Evolutionary conservation across 2,329 filamentous ascomycete species (phyloP).

Genomic region (Cladosporium sp.): DNA sequence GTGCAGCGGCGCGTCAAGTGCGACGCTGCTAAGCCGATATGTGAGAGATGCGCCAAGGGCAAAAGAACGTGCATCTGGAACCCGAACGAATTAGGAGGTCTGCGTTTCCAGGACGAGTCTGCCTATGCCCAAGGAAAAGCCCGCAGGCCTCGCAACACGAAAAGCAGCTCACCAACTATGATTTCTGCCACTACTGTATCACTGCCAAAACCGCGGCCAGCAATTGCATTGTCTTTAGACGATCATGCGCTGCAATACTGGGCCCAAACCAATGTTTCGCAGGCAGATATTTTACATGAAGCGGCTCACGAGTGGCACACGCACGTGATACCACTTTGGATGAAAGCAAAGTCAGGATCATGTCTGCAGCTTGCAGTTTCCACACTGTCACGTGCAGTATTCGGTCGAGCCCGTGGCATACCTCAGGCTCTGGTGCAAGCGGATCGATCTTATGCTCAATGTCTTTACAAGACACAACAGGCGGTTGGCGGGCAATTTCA

Average conservation of each 20-base stretch:
- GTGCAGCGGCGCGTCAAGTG: slow-evolving; percentile 18
- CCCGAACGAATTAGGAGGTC: slow-evolving; percentile 14
- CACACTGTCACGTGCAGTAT: slow-evolving; percentile 22
- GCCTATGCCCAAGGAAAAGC: slow-evolving; percentile 21
- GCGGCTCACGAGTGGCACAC: slow-evolving; percentile 21
- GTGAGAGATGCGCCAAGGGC: slow-evolving; percentile 20
- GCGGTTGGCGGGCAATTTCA: slow-evolving; percentile 17
- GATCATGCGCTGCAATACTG: slow-evolving; percentile 24
- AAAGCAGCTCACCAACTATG: slow-evolving; percentile 7
- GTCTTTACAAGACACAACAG: slow-evolving; percentile 15
- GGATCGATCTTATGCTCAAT: slow-evolving; percentile 13
- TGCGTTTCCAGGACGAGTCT: slow-evolving; percentile 23
- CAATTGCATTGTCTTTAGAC: slow-evolving; percentile 15
- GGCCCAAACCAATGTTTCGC: slow-evolving; percentile 17
- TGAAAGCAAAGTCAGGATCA: slow-evolving; percentile 14
- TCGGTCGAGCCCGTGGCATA: slow-evolving; percentile 17
- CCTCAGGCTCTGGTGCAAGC: slow-evolving; percentile 13
- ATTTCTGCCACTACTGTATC: neutral
- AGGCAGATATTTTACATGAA: slow-evolving; percentile 18
- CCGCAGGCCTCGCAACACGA: slow-evolving; percentile 15
- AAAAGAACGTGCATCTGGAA: slow-evolving; percentile 21
- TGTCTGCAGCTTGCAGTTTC: slow-evolving; percentile 21
- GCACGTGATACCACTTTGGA: slow-evolving; percentile 17
- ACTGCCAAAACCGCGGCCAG: neutral
- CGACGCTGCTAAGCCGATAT: slow-evolving; percentile 15